Conservation (phyloP, 164 flowering plant species). For the Kalanchoe fedtschenkoi region DNA sequence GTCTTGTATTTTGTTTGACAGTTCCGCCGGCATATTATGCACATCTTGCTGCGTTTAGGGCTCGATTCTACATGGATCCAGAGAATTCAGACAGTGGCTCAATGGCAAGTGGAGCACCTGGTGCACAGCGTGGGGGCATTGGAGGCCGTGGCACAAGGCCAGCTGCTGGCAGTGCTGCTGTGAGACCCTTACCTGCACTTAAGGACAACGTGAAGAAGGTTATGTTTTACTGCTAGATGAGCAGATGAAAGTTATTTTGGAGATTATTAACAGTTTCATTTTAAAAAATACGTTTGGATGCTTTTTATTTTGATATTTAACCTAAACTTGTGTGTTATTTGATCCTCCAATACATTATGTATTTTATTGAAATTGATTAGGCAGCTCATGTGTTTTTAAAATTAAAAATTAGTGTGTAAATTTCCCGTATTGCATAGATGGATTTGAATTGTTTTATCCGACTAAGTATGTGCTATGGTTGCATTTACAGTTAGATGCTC, state of each 20-base stretch:
- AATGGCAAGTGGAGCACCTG: slow-evolving; percentile 47
- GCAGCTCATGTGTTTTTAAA: too few relatives aligned
- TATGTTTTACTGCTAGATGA: slow-evolving; percentile 55
- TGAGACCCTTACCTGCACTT: slow-evolving; percentile 59
- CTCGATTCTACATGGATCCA: slow-evolving; percentile 78
- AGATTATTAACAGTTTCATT: too few relatives aligned
- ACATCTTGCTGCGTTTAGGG: slow-evolving; percentile 72
- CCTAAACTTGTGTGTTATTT: too few relatives aligned
- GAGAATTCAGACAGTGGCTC: slow-evolving; percentile 73
- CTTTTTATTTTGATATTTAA: too few relatives aligned
- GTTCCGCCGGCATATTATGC: slow-evolving; percentile 87
- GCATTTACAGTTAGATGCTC: too few relatives aligned
- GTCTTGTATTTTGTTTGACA: slow-evolving; percentile 13
- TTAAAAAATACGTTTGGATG: too few relatives aligned
- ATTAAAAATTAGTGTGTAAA: too few relatives aligned
- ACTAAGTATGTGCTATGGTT: too few relatives aligned
- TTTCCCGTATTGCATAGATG: too few relatives aligned
- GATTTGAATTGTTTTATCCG: too few relatives aligned
- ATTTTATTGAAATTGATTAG: too few relatives aligned
- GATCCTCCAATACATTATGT: too few relatives aligned
- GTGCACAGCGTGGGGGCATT: slow-evolving; percentile 18
- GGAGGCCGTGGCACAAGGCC: slow-evolving; percentile 33
- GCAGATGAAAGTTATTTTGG: not conserved
- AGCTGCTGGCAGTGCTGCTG: slow-evolving; percentile 35
- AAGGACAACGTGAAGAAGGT: slow-evolving; percentile 70